These are phyloP conservation scores for Aspergillus hiratsukae DNA, from an alignment of 2,329 filamentous ascomycete species.

Conservation along the genomic window DNA sequence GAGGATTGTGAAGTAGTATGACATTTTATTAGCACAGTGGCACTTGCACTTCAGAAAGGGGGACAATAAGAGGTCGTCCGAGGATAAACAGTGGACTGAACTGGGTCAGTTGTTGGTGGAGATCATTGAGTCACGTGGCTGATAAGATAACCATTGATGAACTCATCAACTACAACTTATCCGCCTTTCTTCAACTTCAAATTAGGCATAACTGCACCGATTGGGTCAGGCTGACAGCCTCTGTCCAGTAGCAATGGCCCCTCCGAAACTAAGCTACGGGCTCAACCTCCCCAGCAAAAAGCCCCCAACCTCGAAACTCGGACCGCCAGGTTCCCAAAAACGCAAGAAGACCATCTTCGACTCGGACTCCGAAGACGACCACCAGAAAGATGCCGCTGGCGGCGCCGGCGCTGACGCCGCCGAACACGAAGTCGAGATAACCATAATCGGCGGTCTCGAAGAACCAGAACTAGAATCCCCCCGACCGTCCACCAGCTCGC, in stretches of 20 bases:
- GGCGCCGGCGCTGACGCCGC: constrained; percentile 14
- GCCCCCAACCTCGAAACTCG: constrained; percentile 20
- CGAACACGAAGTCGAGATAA: constrained; percentile 26
- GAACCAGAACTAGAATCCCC: constrained; percentile 2
- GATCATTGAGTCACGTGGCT: constrained; percentile 11
- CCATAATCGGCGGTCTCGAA: constrained; percentile 36
- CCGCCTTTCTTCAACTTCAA: background rate
- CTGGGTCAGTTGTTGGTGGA: background rate
- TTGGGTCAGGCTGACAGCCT: background rate
- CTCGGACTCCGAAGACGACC: constrained; percentile 38
- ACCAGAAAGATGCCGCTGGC: constrained; percentile 12
- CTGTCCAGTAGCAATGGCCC: constrained; percentile 15
- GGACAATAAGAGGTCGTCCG: no score
- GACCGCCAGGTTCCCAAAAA: constrained; percentile 36
- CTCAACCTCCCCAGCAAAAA: constrained; percentile 41
- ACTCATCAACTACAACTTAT: background rate
- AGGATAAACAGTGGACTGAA: no score
- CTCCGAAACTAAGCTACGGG: constrained; percentile 38
- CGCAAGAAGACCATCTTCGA: constrained; percentile 47
- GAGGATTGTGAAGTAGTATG: constrained; percentile 97
- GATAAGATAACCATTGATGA: constrained; percentile 10
- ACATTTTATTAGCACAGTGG: no score
- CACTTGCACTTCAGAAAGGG: no score
- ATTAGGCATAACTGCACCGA: background rate
- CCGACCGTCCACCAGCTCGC: constrained; percentile 12